Percentiles rank a stretch among this genome's conserved stretches.
These are phyloP conservation scores for Suillus subluteus DNA, from an alignment of 768 basidiomycete genomes.

Conservation along the genomic window DNA sequence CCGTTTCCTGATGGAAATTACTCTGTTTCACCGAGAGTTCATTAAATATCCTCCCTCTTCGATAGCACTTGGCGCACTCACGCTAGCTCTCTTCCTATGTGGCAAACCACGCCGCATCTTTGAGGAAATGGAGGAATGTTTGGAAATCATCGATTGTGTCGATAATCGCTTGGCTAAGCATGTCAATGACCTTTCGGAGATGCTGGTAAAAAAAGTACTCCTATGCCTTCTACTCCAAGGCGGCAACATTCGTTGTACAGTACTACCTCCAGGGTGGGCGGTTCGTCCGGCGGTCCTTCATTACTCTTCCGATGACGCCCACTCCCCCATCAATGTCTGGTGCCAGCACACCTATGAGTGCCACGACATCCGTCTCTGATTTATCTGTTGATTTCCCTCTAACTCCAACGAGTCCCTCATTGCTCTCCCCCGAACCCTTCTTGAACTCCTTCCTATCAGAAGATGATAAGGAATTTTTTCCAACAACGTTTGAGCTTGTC, in stretches of 20 bases:
- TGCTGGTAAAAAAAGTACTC: slow-evolving; percentile 97
- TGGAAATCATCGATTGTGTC: slow-evolving; percentile 83
- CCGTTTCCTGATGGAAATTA: slow-evolving; percentile 99
- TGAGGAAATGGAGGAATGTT: slow-evolving; percentile 84
- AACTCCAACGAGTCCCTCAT: slow-evolving; percentile 74
- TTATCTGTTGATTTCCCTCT: slow-evolving; percentile 82
- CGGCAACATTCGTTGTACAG: slow-evolving; percentile 90
- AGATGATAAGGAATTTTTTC: slow-evolving; percentile 82
- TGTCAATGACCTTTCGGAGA: slow-evolving; percentile 92
- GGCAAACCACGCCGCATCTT: slow-evolving; percentile 75
- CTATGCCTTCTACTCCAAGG: slow-evolving; percentile 94
- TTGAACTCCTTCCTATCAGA: slow-evolving; percentile 65
- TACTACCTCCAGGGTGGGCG: slow-evolving; percentile 90
- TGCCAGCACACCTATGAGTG: slow-evolving; percentile 75
- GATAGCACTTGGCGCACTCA: slow-evolving; percentile 88
- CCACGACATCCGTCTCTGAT: slow-evolving; percentile 73
- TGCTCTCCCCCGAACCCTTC: slow-evolving; percentile 44
- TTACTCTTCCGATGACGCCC: slow-evolving; percentile 67
- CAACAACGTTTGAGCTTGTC: slow-evolving; percentile 70
- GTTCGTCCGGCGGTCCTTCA: slow-evolving; percentile 53
- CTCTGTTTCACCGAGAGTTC: slow-evolving; percentile 96
- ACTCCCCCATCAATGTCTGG: slow-evolving; percentile 48
- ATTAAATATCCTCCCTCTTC: slow-evolving; percentile 83
- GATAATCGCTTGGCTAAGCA: slow-evolving; percentile 86
- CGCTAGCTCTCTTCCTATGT: slow-evolving; percentile 87